These are phyloP conservation scores for Rosa multiflora DNA, from an alignment of 306 rosid species.

Conservation along the genomic window DNA sequence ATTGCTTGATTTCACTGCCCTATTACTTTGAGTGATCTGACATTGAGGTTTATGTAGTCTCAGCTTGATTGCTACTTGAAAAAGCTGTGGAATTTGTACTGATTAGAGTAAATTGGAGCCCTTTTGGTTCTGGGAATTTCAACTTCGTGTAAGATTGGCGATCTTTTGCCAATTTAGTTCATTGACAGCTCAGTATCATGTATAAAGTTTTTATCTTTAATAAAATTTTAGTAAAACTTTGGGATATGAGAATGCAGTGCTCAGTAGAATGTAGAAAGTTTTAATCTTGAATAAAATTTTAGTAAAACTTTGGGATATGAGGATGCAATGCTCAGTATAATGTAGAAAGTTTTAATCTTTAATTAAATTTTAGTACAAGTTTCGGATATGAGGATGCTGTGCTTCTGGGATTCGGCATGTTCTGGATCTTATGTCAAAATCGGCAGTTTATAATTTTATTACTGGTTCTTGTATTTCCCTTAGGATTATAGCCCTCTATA, in stretches of 20 bases:
- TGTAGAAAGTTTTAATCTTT: background rate
- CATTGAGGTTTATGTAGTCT: background rate
- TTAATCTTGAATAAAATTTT: no score
- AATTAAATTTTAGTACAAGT: no score
- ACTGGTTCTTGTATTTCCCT: background rate
- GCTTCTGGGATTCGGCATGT: background rate
- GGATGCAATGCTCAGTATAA: background rate
- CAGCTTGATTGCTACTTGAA: background rate
- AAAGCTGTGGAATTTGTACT: background rate
- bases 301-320: background rate
- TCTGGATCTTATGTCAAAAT: background rate
- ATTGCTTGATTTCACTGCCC: slow-evolving; percentile 1
- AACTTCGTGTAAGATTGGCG: background rate
- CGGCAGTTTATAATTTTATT: background rate
- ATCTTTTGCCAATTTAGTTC: background rate
- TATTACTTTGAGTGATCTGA: background rate
- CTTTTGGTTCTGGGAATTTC: background rate
- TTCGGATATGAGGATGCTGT: background rate
- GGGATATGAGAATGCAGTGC: background rate
- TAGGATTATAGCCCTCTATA: background rate
- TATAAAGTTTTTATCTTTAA: background rate
- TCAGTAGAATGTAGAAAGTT: background rate
- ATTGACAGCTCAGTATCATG: background rate
- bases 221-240: background rate
- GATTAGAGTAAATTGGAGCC: background rate